Evolutionary conservation across 495 filamentous ascomycete genomes (phyloP).

Genomic region (Haplographium delicatum): DNA sequence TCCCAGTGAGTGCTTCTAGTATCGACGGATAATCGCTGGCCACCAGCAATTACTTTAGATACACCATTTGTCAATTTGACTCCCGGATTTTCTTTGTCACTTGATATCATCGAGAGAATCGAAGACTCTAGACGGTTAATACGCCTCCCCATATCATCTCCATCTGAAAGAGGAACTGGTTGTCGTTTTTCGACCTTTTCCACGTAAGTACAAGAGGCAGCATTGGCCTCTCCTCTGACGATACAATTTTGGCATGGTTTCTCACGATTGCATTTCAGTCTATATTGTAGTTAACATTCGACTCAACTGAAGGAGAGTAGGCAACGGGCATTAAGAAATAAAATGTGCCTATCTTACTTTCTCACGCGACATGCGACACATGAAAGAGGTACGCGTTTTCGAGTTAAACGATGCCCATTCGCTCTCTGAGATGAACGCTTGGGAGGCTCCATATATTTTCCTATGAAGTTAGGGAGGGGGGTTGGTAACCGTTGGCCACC

Average conservation of each 20-base stretch:
- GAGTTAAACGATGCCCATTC: constrained; percentile 12
- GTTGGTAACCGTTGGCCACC: no score
- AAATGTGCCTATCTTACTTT: constrained; percentile 11
- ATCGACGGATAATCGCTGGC: constrained; percentile 26
- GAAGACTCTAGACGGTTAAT: constrained; percentile 48
- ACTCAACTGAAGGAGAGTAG: background rate
- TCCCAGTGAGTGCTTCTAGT: constrained; percentile 35
- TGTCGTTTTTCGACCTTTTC: constrained; percentile 38
- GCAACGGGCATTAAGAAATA: background rate
- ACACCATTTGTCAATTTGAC: constrained; percentile 15
- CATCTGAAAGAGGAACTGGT: constrained; percentile 24
- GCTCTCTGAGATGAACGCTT: background rate
- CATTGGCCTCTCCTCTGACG: constrained; percentile 33
- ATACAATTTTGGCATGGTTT: constrained; percentile 33
- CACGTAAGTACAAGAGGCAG: constrained; percentile 41
- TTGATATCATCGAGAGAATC: constrained; percentile 43
- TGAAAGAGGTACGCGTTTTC: constrained; percentile 20
- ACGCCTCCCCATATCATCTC: constrained; percentile 40
- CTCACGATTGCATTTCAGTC: constrained; percentile 25
- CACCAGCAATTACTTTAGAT: constrained; percentile 8
- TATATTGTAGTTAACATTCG: constrained; percentile 1
- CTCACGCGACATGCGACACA: constrained; percentile 20
- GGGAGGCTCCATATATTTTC: background rate
- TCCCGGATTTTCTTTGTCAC: background rate
- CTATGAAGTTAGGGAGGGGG: no score